Base-by-base conservation (phyloP, 2,329 filamentous ascomycete species). In the Colletotrichum caudatum region DNA sequence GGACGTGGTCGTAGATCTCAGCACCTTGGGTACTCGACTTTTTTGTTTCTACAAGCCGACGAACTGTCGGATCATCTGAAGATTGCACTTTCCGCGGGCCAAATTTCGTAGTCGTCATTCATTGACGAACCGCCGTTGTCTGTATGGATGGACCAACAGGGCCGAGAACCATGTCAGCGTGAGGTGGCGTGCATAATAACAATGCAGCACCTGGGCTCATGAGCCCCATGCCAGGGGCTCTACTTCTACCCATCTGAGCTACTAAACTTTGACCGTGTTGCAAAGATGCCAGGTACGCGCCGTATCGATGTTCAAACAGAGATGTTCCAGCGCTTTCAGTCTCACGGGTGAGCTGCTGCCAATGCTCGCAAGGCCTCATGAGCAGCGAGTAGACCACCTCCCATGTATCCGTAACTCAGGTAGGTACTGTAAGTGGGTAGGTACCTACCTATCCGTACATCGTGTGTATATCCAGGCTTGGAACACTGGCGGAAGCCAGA, bases 401-500 rank as follows among this genome's bases (percentile, higher is more conserved):
- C 41, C 20, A 44, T 16, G 41, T 20, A 41, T 14, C 12, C 29
- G 11, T 12, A 12, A 39, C 37, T 14, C 16, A 18, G 39, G 39
- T 41, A 41, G 3, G 1, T 5, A 16, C 2, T 16, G 4, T 14
- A 39, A 11, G 16, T 18, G 18, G 14, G 4, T 20, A 44, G 41
- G 41, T 44, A 41, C 5, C 7, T 4, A 29, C 29, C 29, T 29
- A 29, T 4, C 29, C n/a, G n/a, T 29, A 29, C 29, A 29, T 29
- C 29, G 29, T 16, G 48, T 29, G 29, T 16, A 60, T 29, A 33
- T 35, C 35, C 60, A 33, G 16, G 16, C 35, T 33, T 20, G 60
- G 35, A 53, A 26, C 23, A 63, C 29, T 48, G 59, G 46, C 53
- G 35, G 44, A 44, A 58, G 8, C 53, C 35, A 37, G 35, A 66